Percentiles rank a stretch among this genome's conserved stretches.
Conservation (phyloP, 179 eudicot genomes). For the Heliamphora pulchella region DNA sequence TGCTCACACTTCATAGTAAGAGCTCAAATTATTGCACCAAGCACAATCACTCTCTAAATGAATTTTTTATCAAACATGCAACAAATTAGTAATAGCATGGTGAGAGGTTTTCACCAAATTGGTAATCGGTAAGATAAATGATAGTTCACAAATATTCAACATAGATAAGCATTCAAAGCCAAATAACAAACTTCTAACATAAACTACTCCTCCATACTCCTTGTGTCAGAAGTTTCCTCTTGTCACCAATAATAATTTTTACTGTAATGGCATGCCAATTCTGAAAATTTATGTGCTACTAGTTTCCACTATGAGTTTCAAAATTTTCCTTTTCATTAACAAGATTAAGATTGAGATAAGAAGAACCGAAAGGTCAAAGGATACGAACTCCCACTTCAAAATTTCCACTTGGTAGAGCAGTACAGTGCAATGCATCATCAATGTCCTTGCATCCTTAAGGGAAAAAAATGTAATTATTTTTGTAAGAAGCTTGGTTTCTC, state of each 20-base stretch:
- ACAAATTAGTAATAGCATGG: neutral
- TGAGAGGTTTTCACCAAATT: neutral
- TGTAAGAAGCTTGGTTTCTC: neutral
- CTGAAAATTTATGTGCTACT: neutral
- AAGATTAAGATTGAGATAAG: neutral
- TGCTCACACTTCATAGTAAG: neutral
- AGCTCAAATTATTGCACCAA: neutral
- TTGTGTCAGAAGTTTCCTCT: neutral
- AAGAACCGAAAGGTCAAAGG: slow-evolving; percentile 29
- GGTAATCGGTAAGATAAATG: neutral
- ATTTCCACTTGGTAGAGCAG: slow-evolving; percentile 79
- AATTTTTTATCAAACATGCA: neutral
- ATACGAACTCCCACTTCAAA: slow-evolving; percentile 99
- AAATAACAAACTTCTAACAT: neutral
- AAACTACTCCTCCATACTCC: neutral
- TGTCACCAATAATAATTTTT: neutral
- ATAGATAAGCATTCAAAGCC: neutral
- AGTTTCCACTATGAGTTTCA: neutral
- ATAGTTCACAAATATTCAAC: neutral
- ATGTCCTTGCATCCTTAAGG: slow-evolving; percentile 91
- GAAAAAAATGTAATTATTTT: slow-evolving; percentile 18
- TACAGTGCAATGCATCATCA: slow-evolving; percentile 96
- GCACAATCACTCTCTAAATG: neutral
- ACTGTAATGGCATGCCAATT: neutral
- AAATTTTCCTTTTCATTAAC: neutral